Evolutionary conservation across 192 early-diverging fungal species (phyloP).

Genomic region (Podila clonocystis): DNA sequence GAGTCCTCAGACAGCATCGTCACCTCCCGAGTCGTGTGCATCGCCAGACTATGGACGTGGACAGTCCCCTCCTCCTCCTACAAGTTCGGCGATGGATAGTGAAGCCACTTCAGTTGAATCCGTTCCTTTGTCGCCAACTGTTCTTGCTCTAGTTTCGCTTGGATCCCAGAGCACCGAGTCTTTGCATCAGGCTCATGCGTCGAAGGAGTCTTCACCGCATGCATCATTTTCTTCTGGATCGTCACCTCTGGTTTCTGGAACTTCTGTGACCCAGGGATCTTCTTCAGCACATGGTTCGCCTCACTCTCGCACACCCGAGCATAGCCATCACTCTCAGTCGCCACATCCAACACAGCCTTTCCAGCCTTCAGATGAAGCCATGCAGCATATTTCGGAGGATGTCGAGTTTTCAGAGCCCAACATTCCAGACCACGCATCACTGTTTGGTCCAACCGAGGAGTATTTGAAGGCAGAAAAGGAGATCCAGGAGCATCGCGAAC

Average conservation of each 20-base stretch:
- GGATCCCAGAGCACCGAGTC: not conserved
- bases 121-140: constrained; percentile 25
- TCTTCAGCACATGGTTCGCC: no score
- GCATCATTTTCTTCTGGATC: not conserved
- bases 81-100: not conserved
- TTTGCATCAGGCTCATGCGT: not conserved
- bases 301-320: no score
- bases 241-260: not conserved
- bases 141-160: constrained; percentile 33
- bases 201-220: not conserved
- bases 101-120: not conserved
- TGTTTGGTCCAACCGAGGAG: constrained; percentile 38
- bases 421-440: constrained; percentile 34
- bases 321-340: not conserved
- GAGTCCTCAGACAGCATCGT: constrained; percentile 24
- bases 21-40: constrained; percentile 25
- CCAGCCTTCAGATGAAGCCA: not conserved
- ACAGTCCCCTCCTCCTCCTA: constrained; percentile 20
- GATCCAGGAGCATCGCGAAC: constrained; percentile 3
- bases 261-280: not conserved
- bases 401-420: constrained; percentile 6
- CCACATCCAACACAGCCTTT: not conserved
- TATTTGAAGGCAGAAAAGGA: constrained; percentile 37
- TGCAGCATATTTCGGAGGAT: not conserved
- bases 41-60: constrained; percentile 23